These are phyloP conservation scores for Clarkia xantiana DNA, from an alignment of 345 rosid genomes.

Conservation along the genomic window DNA sequence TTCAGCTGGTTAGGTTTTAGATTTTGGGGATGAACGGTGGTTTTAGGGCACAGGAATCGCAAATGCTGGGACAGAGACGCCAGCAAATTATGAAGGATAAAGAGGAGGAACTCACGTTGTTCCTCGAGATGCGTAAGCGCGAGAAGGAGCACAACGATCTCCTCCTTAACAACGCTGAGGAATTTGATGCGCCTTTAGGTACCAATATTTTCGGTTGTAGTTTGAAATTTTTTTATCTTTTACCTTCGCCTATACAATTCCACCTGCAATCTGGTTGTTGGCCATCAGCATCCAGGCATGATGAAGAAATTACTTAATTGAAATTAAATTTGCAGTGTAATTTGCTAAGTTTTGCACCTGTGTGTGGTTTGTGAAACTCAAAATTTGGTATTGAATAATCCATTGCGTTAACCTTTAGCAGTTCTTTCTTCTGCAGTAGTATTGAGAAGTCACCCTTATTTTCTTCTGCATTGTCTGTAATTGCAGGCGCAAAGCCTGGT, in stretches of 20 bases:
- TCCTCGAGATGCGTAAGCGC: constrained; percentile 80
- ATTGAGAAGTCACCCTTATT: too few relatives aligned
- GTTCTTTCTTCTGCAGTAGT: too few relatives aligned
- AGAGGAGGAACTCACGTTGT: constrained; percentile 86
- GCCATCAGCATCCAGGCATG: background rate
- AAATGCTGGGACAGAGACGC: constrained; percentile 69
- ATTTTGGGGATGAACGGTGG: constrained; percentile 67
- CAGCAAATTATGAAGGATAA: constrained; percentile 76
- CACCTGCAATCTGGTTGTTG: too few relatives aligned
- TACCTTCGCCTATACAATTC: background rate
- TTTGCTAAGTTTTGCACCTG: background rate
- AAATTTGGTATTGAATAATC: too few relatives aligned
- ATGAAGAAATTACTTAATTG: background rate
- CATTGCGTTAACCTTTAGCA: too few relatives aligned
- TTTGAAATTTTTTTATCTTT: background rate
- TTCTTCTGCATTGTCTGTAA: background rate
- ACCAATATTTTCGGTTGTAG: background rate
- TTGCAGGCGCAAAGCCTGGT: constrained; percentile 68
- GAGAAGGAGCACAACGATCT: constrained; percentile 65
- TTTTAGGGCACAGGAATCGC: constrained; percentile 69
- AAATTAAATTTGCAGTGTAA: background rate
- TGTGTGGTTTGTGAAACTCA: background rate
- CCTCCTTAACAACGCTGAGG: constrained; percentile 44
- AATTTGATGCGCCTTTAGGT: constrained; percentile 72
- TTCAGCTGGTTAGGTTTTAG: constrained; percentile 2